These are phyloP conservation scores for Cytospora piceicola DNA, from an alignment of 2,329 filamentous ascomycete species.

Conservation along the genomic window DNA sequence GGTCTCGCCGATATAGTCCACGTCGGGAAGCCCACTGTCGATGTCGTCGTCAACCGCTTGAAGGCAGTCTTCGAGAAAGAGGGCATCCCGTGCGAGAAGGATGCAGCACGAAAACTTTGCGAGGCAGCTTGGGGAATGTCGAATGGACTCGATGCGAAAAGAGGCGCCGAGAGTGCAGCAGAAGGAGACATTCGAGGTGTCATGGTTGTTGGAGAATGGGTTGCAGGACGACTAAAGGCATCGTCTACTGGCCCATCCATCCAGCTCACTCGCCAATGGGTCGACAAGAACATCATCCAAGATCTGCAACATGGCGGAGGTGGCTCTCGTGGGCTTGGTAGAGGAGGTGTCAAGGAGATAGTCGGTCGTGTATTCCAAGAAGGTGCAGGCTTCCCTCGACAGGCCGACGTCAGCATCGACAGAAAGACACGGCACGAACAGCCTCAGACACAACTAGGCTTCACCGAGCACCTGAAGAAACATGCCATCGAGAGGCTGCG, in stretches of 20 bases:
- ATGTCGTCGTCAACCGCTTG: constrained; percentile 80
- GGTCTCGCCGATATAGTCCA: constrained; percentile 87
- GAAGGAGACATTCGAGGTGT: constrained; percentile 78
- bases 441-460: constrained; percentile 65
- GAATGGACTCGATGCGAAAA: constrained; percentile 69
- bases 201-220: constrained; percentile 88
- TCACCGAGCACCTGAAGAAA: constrained; percentile 73
- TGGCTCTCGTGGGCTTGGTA: constrained; percentile 70
- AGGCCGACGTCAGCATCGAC: constrained; percentile 45
- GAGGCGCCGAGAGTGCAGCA: constrained; percentile 68
- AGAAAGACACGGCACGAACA: constrained; percentile 58
- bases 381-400: constrained; percentile 75
- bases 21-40: constrained; percentile 84
- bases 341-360: constrained; percentile 74
- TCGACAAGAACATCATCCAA: constrained; percentile 71
- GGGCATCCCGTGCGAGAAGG: constrained; percentile 83
- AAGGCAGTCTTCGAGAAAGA: constrained; percentile 87
- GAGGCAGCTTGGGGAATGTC: constrained; percentile 83
- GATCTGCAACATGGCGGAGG: constrained; percentile 73
- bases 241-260: constrained; percentile 41
- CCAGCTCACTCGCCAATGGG: constrained; percentile 72
- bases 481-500: constrained; percentile 71
- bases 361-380: constrained; percentile 79
- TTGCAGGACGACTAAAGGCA: constrained; percentile 70
- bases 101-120: constrained; percentile 83